phyloP scores from a whole-genome alignment of 495 filamentous ascomycete species.

The Aspergillus diversus region DNA sequence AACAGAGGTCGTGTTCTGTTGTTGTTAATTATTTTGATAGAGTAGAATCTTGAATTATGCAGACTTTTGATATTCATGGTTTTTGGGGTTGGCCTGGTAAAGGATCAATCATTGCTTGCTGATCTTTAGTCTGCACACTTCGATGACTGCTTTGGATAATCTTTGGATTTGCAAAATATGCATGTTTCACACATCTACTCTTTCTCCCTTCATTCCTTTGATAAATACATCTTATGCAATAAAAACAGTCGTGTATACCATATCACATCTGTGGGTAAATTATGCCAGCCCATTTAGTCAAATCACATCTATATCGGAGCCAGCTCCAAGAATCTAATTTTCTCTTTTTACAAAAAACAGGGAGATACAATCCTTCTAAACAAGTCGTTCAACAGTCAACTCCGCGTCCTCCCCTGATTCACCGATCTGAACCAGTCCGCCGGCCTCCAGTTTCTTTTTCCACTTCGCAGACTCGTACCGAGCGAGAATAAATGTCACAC shows the following conservation, averaged over 20 bases:
- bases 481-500: constrained; percentile 85
- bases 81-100: too few relatives aligned
- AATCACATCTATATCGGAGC: constrained; percentile 17
- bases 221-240: constrained; percentile 1
- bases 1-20: constrained; percentile 15
- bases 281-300: background rate
- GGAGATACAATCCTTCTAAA: constrained; percentile 27
- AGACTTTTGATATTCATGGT: constrained; percentile 1
- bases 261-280: background rate
- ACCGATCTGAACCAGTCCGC: constrained; percentile 57
- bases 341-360: background rate
- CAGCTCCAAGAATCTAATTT: constrained; percentile 17
- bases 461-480: constrained; percentile 85
- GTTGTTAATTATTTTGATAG: constrained; percentile 6
- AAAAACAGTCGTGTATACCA: background rate
- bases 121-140: too few relatives aligned
- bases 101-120: too few relatives aligned
- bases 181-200: too few relatives aligned
- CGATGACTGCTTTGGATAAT: too few relatives aligned
- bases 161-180: too few relatives aligned
- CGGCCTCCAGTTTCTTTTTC: constrained; percentile 78
- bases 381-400: constrained; percentile 44
- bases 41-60: constrained; percentile 9
- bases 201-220: too few relatives aligned
- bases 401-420: constrained; percentile 28